A percentile compares a stretch with the other conserved stretches of the same genome.
These are phyloP conservation scores for Exophiala oligosperma DNA, from an alignment of 2,329 filamentous ascomycete species.

Conservation along the genomic window DNA sequence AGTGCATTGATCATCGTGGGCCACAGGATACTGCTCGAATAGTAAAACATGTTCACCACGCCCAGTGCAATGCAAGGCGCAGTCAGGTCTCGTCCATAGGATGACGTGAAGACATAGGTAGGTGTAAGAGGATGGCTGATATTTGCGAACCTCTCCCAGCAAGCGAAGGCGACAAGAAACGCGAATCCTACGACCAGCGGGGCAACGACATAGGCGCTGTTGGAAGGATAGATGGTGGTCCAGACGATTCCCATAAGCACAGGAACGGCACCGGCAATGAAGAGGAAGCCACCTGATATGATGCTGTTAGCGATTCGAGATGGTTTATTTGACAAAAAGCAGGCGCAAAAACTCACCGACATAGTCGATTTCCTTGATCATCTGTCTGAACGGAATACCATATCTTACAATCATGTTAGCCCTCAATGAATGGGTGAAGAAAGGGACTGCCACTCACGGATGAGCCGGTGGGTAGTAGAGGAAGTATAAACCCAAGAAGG, in stretches of 20 bases:
- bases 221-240: conserved; percentile 38
- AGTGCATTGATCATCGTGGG: conserved; percentile 51
- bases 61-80: conserved; percentile 47
- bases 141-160: conserved; percentile 42
- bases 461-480: conserved; percentile 44
- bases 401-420: conserved; percentile 11
- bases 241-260: conserved; percentile 45
- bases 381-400: conserved; percentile 38
- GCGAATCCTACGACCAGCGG: conserved; percentile 39
- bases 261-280: conserved; percentile 38
- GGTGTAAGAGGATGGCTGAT: conserved; percentile 46
- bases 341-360: conserved; percentile 28
- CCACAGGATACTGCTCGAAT: conserved; percentile 48
- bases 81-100: conserved; percentile 49
- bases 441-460: conserved; percentile 24
- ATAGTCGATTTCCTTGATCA: conserved; percentile 42
- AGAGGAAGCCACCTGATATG: conserved; percentile 31
- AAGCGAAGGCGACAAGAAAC: conserved; percentile 37
- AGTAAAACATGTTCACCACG: conserved; percentile 56
- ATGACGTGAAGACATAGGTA: conserved; percentile 46
- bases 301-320: background rate
- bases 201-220: conserved; percentile 40
- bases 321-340: background rate
- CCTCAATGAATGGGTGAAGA: background rate
- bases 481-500: conserved; percentile 45